These are phyloP conservation scores for Lolium perenne DNA, from an alignment of 176 grass and related monocot species.

Conservation along the genomic window DNA sequence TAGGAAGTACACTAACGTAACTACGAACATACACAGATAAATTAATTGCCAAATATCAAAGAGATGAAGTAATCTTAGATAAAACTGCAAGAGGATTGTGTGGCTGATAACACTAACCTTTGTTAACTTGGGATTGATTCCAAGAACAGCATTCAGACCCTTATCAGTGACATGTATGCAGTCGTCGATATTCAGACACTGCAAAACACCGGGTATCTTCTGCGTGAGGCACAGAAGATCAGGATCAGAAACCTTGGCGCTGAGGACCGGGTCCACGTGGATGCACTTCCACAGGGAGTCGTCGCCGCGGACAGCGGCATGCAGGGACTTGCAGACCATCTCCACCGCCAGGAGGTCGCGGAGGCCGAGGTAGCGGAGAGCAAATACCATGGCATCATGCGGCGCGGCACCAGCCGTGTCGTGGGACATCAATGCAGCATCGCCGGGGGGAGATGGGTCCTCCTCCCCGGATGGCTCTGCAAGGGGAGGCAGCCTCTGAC, in stretches of 20 bases:
- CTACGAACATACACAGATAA: neutral
- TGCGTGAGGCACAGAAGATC: constrained; percentile 56
- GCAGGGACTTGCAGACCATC: constrained; percentile 75
- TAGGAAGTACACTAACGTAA: neutral
- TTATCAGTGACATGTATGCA: constrained; percentile 80
- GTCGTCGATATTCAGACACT: constrained; percentile 54
- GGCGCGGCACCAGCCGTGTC: constrained; percentile 32
- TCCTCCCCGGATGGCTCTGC: neutral
- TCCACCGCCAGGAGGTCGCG: constrained; percentile 66
- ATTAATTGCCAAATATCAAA: neutral
- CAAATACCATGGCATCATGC: constrained; percentile 58
- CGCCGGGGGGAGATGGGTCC: constrained; percentile 17
- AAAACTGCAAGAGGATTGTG: constrained; percentile 28
- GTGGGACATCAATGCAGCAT: constrained; percentile 34
- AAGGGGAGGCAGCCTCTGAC: constrained; percentile 11
- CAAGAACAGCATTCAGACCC: constrained; percentile 71
- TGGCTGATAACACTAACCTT: constrained; percentile 69
- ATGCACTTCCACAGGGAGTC: constrained; percentile 65
- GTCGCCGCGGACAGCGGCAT: constrained; percentile 49
- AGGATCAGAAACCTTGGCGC: constrained; percentile 67
- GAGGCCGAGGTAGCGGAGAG: constrained; percentile 62
- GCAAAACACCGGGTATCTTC: constrained; percentile 56
- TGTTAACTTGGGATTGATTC: constrained; percentile 60
- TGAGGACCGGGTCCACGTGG: constrained; percentile 53
- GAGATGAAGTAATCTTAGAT: neutral